Conservation (phyloP, 345 rosid genomes). For the Rubroshorea leprosula region DNA sequence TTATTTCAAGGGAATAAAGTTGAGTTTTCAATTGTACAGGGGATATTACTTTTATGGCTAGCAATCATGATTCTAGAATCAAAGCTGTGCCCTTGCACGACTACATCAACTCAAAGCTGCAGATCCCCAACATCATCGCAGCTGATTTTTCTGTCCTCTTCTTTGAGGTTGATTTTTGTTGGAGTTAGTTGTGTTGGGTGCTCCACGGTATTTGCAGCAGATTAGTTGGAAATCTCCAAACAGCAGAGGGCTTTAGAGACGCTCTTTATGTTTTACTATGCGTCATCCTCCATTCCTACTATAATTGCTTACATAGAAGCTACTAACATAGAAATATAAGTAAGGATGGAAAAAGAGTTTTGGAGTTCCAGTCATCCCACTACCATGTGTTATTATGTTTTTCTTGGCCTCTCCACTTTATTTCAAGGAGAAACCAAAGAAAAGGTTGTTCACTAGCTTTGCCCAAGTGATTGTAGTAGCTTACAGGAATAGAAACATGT, state of each 20-base stretch:
- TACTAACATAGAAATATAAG: conserved; percentile 50
- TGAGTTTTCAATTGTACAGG: conserved; percentile 35
- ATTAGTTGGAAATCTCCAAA: conserved; percentile 50
- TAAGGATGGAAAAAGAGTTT: conserved; percentile 59
- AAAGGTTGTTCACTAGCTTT: conserved; percentile 46
- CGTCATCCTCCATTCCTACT: conserved; percentile 41
- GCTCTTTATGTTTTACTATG: conserved; percentile 65
- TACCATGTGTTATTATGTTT: conserved; percentile 40
- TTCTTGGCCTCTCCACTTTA: conserved; percentile 45
- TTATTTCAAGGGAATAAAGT: too few species aligned
- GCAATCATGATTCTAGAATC: conserved; percentile 56
- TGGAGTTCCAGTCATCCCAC: conserved; percentile 52
- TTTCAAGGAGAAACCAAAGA: conserved; percentile 33
- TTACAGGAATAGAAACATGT: conserved; percentile 40
- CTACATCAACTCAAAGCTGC: conserved; percentile 28
- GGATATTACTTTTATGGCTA: conserved; percentile 64
- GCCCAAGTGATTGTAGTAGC: conserved; percentile 44
- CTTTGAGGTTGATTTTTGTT: conserved; percentile 44
- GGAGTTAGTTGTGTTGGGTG: conserved; percentile 76
- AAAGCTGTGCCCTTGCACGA: conserved; percentile 53
- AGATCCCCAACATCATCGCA: conserved; percentile 44
- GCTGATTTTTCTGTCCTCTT: conserved; percentile 35
- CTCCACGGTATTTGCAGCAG: conserved; percentile 70
- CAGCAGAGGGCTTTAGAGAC: conserved; percentile 48
- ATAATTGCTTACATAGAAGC: conserved; percentile 44